phyloP scores from a whole-genome alignment of 495 filamentous ascomycete species.

The Talaromyces thailandensis region DNA sequence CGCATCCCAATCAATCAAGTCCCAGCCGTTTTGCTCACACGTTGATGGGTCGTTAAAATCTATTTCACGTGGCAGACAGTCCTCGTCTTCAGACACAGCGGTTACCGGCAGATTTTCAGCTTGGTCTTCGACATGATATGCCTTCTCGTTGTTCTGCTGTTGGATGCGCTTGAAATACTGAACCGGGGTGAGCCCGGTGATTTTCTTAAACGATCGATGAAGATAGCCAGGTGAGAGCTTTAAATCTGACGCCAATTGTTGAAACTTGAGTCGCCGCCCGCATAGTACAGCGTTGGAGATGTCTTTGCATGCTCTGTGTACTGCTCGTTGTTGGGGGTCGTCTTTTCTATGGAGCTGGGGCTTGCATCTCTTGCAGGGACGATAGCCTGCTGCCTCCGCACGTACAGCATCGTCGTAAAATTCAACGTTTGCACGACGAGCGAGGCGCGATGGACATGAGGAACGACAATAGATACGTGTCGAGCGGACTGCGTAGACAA shows the following conservation, averaged over 20 bases:
- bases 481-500: constrained; percentile 54
- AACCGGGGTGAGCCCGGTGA: constrained; percentile 8
- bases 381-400: constrained; percentile 47
- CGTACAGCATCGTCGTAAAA: constrained; percentile 48
- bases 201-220: constrained; percentile 12
- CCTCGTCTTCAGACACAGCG: neutral
- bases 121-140: neutral
- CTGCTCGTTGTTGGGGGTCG: neutral
- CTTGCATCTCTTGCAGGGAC: constrained; percentile 57
- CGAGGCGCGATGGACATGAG: constrained; percentile 50
- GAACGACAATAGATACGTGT: constrained; percentile 60
- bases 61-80: neutral
- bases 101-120: neutral
- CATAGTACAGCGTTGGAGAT: neutral
- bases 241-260: constrained; percentile 8
- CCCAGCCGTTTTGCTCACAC: neutral
- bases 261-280: neutral
- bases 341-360: constrained; percentile 18
- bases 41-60: neutral
- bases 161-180: neutral
- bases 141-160: neutral
- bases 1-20: neutral
- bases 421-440: constrained; percentile 49
- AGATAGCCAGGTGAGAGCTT: constrained; percentile 13
- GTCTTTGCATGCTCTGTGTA: neutral